These are phyloP conservation scores for Lichtheimia ornata DNA, from an alignment of 371 early-diverging fungal species.

Conservation along the genomic window DNA sequence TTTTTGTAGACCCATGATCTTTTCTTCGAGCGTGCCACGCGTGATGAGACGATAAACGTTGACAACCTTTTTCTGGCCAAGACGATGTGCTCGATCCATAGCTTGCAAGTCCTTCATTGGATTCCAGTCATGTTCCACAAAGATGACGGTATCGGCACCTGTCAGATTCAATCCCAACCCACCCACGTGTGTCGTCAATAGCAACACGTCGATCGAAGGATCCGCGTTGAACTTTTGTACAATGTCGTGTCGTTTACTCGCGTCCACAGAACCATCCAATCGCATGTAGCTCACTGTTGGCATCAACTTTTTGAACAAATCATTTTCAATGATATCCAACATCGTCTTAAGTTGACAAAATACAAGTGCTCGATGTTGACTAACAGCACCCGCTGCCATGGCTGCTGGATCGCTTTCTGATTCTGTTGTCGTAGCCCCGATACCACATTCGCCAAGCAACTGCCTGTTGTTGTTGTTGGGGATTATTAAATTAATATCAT, in stretches of 20 bases:
- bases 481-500: too few species aligned
- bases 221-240: conserved; percentile 96
- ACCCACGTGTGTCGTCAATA: conserved; percentile 98
- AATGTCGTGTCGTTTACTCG: conserved; percentile 83
- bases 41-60: conserved; percentile 94
- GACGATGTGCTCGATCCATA: conserved; percentile 97
- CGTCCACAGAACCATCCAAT: conserved; percentile 95
- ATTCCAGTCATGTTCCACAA: conserved; percentile 99
- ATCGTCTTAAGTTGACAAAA: conserved; percentile 98
- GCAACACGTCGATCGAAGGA: conserved; percentile 93
- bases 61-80: conserved; percentile 98
- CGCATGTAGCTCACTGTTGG: conserved; percentile 91
- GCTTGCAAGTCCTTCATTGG: conserved; percentile 98
- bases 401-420: conserved; percentile 50
- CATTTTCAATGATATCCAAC: conserved; percentile 95
- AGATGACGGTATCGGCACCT: conserved; percentile 99
- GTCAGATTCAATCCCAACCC: conserved; percentile 99
- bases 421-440: conserved; percentile 66
- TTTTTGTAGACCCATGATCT: conserved; percentile 97
- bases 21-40: conserved; percentile 92
- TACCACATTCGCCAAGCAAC: conserved; percentile 90
- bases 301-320: conserved; percentile 81
- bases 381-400: conserved; percentile 65
- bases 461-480: conserved; percentile 47
- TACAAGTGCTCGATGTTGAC: conserved; percentile 93